Evolutionary conservation across 306 rosid genomes (phyloP), one percentile per base, ranked within the genome.

Genomic region (Geum urbanum): DNA sequence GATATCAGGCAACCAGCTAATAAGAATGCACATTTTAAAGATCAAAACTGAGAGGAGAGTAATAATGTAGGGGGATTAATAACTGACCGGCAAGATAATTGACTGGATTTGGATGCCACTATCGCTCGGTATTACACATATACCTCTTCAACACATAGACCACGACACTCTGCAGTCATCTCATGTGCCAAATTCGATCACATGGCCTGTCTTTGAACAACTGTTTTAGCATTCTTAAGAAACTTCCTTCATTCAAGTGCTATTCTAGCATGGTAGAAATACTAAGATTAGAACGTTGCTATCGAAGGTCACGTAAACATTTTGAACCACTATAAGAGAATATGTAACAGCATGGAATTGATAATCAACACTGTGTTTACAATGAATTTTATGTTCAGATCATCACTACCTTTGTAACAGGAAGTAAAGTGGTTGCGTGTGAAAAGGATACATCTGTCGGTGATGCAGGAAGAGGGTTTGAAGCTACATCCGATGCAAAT

Each of bases 101-200:
- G n/a, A n/a, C n/a, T n/a, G n/a, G n/a, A n/a, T n/a, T n/a, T n/a
- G n/a, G n/a, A n/a, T n/a, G n/a, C n/a, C n/a, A n/a, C n/a, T n/a
- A n/a, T n/a, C n/a, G 63, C 27, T 76, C 18, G 12, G 47, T 68
- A 69, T 55, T 54, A 72, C 47, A 69, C 73, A 15, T 24, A 68
- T 77, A 95, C 99, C 97, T 95, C 99, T 86, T 94, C 99, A 72
- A 97, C 99, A 75, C 99, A 94, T 57, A 94, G 86, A 66, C 97
- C 96, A 55, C 99, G 99, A 63, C 91, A 94, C 71, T 94, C 97
- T 19, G 99, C 91, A 68, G 99, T 94, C 97, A 94, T 94, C 77
- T 94, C 97, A 79, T 94, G 97, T 72, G 97, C 99, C 83, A 91
- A 86, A 84, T 83, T 87, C 20, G 99, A 94, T 96, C 99, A 94